phyloP scores from a whole-genome alignment of 306 rosid genomes.

The Ormosia emarginata region DNA sequence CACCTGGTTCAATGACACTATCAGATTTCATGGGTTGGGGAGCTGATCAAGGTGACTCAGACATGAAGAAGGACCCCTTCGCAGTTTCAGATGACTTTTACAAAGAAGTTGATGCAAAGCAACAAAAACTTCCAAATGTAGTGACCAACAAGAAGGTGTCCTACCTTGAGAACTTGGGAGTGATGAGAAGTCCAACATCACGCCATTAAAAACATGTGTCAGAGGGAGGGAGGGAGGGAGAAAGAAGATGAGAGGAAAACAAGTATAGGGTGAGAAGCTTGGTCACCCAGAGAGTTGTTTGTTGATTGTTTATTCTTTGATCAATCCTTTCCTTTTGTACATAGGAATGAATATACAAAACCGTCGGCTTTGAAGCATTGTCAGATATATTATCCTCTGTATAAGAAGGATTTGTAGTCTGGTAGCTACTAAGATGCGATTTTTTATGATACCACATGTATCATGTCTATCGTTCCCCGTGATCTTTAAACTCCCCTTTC shows the following conservation, averaged over 20 bases:
- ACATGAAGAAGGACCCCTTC: slow-evolving; percentile 37
- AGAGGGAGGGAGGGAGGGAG: slow-evolving; percentile 2
- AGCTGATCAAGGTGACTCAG: slow-evolving; percentile 42
- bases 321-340: slow-evolving; percentile 50
- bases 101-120: slow-evolving; percentile 39
- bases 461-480: not conserved
- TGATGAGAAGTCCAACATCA: slow-evolving; percentile 74
- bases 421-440: slow-evolving; percentile 20
- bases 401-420: slow-evolving; percentile 34
- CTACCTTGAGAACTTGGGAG: slow-evolving; percentile 77
- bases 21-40: slow-evolving; percentile 97
- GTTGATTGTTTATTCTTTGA: slow-evolving; percentile 34
- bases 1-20: slow-evolving; percentile 57
- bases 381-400: slow-evolving; percentile 18
- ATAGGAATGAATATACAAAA: slow-evolving; percentile 44
- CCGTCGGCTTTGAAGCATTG: slow-evolving; percentile 36
- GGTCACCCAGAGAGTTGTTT: slow-evolving; percentile 22
- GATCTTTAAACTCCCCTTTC: not conserved
- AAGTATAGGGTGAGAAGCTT: not conserved
- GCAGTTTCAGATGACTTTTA: slow-evolving; percentile 32
- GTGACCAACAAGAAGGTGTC: slow-evolving; percentile 62
- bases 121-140: slow-evolving; percentile 44
- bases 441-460: slow-evolving; percentile 11
- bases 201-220: slow-evolving; percentile 47
- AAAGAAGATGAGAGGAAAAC: not conserved